Evolutionary conservation across 768 basidiomycete genomes (phyloP).

Genomic region (Boletus sp.): DNA sequence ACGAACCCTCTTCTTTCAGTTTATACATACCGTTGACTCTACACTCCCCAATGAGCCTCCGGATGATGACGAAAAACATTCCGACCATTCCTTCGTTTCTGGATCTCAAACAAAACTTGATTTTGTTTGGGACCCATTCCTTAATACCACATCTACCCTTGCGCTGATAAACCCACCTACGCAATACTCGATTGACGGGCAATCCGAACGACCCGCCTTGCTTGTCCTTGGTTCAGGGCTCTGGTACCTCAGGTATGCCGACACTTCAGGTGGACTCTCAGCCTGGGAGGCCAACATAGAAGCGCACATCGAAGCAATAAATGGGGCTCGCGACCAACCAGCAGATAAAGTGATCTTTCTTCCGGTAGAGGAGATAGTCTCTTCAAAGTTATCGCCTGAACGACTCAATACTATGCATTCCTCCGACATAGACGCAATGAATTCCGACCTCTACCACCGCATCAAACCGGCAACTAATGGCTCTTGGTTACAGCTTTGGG

Average conservation of each 20-base stretch:
- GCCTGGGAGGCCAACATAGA: conserved; percentile 79
- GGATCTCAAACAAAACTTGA: conserved; percentile 45
- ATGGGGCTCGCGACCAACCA: conserved; percentile 35
- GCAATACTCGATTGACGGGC: conserved; percentile 1
- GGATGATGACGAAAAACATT: conserved; percentile 64
- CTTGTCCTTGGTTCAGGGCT: conserved; percentile 83
- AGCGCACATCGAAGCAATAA: conserved; percentile 50
- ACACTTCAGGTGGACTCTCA: conserved; percentile 67
- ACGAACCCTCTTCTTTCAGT: conserved; percentile 73
- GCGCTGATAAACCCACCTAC: conserved; percentile 36
- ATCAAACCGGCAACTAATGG: conserved; percentile 39
- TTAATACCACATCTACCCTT: conserved; percentile 62
- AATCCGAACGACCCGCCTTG: conserved; percentile 48
- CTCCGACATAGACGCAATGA: conserved; percentile 88
- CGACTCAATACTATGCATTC: conserved; percentile 67
- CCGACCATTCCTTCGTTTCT: conserved; percentile 52
- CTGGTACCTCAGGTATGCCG: conserved; percentile 82
- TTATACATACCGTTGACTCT: conserved; percentile 59
- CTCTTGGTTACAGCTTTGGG: conserved; percentile 31
- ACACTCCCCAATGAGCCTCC: conserved; percentile 49
- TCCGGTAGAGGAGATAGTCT: conserved; percentile 71
- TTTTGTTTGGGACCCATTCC: conserved; percentile 86
- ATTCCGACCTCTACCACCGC: conserved; percentile 75
- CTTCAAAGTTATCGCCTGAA: conserved; percentile 59
- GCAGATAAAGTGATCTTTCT: conserved; percentile 77